phyloP scores from a whole-genome alignment of 176 grass and related monocot genomes.

The Otatea glauca region DNA sequence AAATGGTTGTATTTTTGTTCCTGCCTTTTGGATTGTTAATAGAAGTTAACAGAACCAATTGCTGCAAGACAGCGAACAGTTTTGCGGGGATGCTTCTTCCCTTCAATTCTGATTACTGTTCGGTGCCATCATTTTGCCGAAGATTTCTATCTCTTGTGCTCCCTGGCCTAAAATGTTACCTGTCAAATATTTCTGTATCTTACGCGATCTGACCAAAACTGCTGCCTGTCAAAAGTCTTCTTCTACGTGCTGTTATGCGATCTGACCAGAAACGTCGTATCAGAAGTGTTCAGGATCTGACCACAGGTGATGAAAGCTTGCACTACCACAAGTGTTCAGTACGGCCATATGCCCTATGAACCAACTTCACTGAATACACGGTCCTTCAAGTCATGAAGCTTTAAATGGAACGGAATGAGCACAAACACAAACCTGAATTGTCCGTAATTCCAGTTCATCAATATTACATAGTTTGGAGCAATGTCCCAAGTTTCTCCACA shows the following conservation, averaged over 20 bases:
- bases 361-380: not conserved
- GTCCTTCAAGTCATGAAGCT: not conserved
- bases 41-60: slow-evolving; percentile 24
- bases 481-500: not conserved
- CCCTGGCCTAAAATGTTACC: slow-evolving; percentile 13
- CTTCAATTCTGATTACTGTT: not conserved
- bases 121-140: not conserved
- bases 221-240: not conserved
- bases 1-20: not conserved
- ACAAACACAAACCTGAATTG: not conserved
- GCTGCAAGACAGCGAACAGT: not conserved
- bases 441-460: not conserved
- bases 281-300: not conserved
- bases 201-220: not conserved
- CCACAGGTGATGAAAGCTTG: not conserved
- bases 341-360: not conserved
- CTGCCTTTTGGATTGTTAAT: not conserved
- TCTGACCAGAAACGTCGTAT: not conserved
- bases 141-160: not conserved
- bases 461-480: not conserved
- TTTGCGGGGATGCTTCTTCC: not conserved
- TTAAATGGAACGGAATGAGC: not conserved
- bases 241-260: not conserved
- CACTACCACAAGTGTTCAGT: not conserved
- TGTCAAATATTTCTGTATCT: not conserved